Evolutionary conservation across 495 filamentous ascomycete species (phyloP), one percentile per base, ranked within the genome.

Genomic region (Emericellopsis terricola): DNA sequence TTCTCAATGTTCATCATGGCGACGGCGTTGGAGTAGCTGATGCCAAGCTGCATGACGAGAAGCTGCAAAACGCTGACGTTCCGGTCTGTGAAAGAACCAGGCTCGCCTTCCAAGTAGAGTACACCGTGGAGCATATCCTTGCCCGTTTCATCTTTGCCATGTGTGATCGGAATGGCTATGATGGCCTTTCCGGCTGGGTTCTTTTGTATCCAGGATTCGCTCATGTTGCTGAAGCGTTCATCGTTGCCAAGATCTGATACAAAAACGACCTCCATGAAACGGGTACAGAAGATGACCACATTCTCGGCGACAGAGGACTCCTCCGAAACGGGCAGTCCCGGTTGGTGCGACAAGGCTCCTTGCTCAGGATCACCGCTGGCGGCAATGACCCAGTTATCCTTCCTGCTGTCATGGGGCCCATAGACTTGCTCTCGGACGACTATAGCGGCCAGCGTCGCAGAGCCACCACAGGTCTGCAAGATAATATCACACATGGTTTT

Each of bases 401-500:
- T 55, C 13, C 77, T 66, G 35, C 76, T 75, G 31, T 78, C 77
- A n/a, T n/a, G n/a, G n/a, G n/a, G n/a, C n/a, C n/a, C n/a, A n/a
- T n/a, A n/a, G n/a, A n/a, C n/a, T n/a, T n/a, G n/a, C n/a, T n/a
- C n/a, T 45, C 83, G 68, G 8, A 80, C 73, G 14, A 81, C 69
- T 41, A 94, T 83, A 13, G 77, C 79, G 17, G 77, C 79, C 10
- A 81, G 69, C 21, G 81, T 77, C 5, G 82, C 83, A 1, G 70
- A 64, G 8, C 76, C 76, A 37, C 81, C 81, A 48, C 81, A 85
- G 4, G 78, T 84, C 42, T 87, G 79, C 14, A 93, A 49, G 29
- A 92, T 87, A 39, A 92, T 84, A 47, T 87, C 76, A 34, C 81
- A 81, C 80, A 94, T 91, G 37, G 82, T 89, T 35, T 74, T 73